Percentiles rank a stretch among this genome's conserved stretches.
Conservation (phyloP, 2,329 filamentous ascomycete genomes). For the Emergomyces africanus region DNA sequence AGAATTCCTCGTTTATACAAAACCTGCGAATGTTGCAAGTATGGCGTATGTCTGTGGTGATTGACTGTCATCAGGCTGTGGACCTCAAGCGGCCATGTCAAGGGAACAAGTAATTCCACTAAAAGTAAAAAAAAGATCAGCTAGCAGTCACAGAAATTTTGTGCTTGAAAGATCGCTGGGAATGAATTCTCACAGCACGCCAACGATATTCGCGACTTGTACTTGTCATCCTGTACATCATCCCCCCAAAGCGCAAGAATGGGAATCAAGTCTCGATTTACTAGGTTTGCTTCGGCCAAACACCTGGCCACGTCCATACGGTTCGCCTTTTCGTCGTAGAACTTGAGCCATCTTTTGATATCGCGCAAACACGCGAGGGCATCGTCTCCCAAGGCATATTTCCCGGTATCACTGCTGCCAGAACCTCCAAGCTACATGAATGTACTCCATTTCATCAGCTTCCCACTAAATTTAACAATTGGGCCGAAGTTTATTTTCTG, state of each 20-base stretch:
- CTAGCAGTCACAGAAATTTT: background rate
- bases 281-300: slow-evolving; percentile 80
- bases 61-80: slow-evolving; percentile 76
- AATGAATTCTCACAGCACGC: slow-evolving; percentile 49
- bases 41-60: slow-evolving; percentile 81
- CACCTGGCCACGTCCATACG: slow-evolving; percentile 91
- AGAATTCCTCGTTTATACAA: slow-evolving; percentile 82
- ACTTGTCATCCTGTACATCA: slow-evolving; percentile 55
- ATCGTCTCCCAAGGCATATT: slow-evolving; percentile 85
- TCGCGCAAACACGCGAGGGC: slow-evolving; percentile 85
- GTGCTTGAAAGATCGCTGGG: background rate
- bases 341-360: slow-evolving; percentile 85
- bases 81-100: slow-evolving; percentile 90
- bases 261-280: slow-evolving; percentile 77
- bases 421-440: slow-evolving; percentile 63
- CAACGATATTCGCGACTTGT: slow-evolving; percentile 67
- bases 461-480: background rate
- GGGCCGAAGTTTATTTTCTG: background rate
- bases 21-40: slow-evolving; percentile 75
- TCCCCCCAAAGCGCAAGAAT: slow-evolving; percentile 77
- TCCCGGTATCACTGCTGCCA: slow-evolving; percentile 63
- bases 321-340: slow-evolving; percentile 88
- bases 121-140: slow-evolving; percentile 10
- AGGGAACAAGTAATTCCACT: slow-evolving; percentile 77
- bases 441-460: background rate